These are phyloP conservation scores for Ophiostoma sp. DNA, from an alignment of 2,329 filamentous ascomycete species.

Conservation along the genomic window DNA sequence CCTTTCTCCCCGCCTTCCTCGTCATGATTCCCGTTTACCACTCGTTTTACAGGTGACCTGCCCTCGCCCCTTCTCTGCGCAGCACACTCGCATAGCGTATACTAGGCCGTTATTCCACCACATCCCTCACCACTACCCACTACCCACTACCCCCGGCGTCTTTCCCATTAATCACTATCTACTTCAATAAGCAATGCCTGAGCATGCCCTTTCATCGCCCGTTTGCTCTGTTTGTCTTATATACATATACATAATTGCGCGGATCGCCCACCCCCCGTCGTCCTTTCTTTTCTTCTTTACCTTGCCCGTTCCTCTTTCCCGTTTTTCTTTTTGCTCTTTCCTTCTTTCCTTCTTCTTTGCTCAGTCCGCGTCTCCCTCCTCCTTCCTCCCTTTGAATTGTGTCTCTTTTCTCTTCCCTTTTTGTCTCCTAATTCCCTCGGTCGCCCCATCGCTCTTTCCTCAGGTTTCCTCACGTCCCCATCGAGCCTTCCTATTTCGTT, in stretches of 20 bases:
- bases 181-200: background rate
- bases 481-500: slow-evolving; percentile 19
- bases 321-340: background rate
- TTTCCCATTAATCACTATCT: background rate
- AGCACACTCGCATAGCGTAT: slow-evolving; percentile 11
- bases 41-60: background rate
- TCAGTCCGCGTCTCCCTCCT: background rate
- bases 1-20: slow-evolving; percentile 4
- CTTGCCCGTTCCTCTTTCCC: background rate
- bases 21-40: slow-evolving; percentile 3
- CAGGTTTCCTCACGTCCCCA: slow-evolving; percentile 13
- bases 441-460: slow-evolving; percentile 15
- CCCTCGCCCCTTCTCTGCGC: background rate
- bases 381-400: background rate
- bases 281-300: slow-evolving; percentile 18
- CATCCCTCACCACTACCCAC: background rate
- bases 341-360: background rate
- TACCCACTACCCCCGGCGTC: background rate
- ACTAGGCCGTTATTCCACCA: slow-evolving; percentile 2
- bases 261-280: slow-evolving; percentile 20
- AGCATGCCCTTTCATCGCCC: background rate
- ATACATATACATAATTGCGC: slow-evolving; percentile 20
- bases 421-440: background rate
- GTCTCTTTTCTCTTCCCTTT: slow-evolving; percentile 1
- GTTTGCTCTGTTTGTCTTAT: slow-evolving; percentile 4